Percentiles rank a stretch among this genome's conserved stretches.
These are phyloP conservation scores for Nevesoporus exiguus DNA, from an alignment of 768 basidiomycete genomes.

Conservation along the genomic window DNA sequence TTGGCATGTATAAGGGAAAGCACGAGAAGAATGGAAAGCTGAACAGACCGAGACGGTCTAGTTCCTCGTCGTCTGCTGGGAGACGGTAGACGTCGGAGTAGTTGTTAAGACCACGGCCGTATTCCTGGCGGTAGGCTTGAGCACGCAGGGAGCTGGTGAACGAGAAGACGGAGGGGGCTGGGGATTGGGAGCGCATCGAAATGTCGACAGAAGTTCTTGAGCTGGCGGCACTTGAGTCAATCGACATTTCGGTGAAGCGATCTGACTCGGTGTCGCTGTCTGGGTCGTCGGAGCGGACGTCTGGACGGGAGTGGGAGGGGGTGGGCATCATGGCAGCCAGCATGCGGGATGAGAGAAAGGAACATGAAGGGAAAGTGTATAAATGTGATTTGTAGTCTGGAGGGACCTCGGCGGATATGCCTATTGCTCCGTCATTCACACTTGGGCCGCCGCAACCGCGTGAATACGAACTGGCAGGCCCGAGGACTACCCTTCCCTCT, in stretches of 20 bases:
- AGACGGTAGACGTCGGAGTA: constrained; percentile 77
- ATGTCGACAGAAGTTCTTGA: constrained; percentile 57
- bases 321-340: constrained; percentile 15
- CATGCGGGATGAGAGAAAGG: constrained; percentile 3
- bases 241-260: constrained; percentile 41
- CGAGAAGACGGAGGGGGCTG: constrained; percentile 65
- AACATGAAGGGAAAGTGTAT: constrained; percentile 14
- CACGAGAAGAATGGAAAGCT: background rate
- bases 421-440: constrained; percentile 29
- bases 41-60: constrained; percentile 60
- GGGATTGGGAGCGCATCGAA: constrained; percentile 64
- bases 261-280: constrained; percentile 47
- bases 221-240: constrained; percentile 39
- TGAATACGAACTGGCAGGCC: constrained; percentile 22
- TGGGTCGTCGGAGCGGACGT: constrained; percentile 36
- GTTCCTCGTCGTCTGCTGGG: constrained; percentile 76
- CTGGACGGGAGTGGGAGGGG: constrained; percentile 3
- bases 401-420: constrained; percentile 32
- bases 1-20: constrained; percentile 11
- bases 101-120: constrained; percentile 68
- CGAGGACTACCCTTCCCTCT: constrained; percentile 16
- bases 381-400: constrained; percentile 22
- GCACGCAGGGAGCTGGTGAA: constrained; percentile 61
- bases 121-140: constrained; percentile 59
- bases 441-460: constrained; percentile 27